Evolutionary conservation across 1,139 yeast species (phyloP).

Genomic region (Keqinozyma sinolaborantium): DNA sequence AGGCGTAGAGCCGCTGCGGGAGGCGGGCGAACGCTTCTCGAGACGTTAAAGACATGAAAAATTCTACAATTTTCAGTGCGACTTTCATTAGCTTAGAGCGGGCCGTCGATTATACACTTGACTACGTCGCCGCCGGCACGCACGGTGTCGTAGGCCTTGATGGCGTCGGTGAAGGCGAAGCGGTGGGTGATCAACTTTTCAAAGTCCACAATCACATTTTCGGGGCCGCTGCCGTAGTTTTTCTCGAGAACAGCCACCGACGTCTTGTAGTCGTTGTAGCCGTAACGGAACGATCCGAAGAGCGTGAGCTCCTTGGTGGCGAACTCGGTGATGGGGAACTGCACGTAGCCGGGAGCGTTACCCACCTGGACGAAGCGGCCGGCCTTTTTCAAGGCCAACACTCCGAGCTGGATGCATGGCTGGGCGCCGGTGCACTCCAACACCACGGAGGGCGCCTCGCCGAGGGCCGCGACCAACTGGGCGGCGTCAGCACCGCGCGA

Average conservation of each 20-base stretch:
- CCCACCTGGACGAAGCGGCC: slow-evolving; percentile 77
- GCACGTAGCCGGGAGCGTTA: slow-evolving; percentile 63
- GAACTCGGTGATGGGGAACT: slow-evolving; percentile 72
- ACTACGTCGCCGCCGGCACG: slow-evolving; percentile 43
- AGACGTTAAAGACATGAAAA: slow-evolving; percentile 22
- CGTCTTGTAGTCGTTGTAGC: slow-evolving; percentile 72
- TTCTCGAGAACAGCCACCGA: slow-evolving; percentile 65
- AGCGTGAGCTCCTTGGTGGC: slow-evolving; percentile 67
- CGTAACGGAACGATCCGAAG: slow-evolving; percentile 80
- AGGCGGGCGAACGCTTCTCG: slow-evolving; percentile 53
- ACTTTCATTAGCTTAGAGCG: slow-evolving; percentile 15
- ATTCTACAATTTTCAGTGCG: slow-evolving; percentile 1
- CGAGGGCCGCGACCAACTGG: slow-evolving; percentile 37
- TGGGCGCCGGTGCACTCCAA: slow-evolving; percentile 71
- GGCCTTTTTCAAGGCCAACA: slow-evolving; percentile 53
- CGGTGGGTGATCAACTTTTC: slow-evolving; percentile 73
- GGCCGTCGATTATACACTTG: slow-evolving; percentile 46
- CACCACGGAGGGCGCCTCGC: slow-evolving; percentile 53
- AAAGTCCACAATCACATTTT: slow-evolving; percentile 38
- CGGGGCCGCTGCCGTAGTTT: slow-evolving; percentile 59
- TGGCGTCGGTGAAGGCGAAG: slow-evolving; percentile 70
- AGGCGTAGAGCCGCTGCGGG: slow-evolving; percentile 69
- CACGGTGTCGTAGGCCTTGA: slow-evolving; percentile 74
- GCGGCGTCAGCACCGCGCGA: slow-evolving; percentile 40
- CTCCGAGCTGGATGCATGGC: slow-evolving; percentile 63